phyloP scores from a whole-genome alignment of 768 basidiomycete genomes.

The Phanerodontia chrysosporium region DNA sequence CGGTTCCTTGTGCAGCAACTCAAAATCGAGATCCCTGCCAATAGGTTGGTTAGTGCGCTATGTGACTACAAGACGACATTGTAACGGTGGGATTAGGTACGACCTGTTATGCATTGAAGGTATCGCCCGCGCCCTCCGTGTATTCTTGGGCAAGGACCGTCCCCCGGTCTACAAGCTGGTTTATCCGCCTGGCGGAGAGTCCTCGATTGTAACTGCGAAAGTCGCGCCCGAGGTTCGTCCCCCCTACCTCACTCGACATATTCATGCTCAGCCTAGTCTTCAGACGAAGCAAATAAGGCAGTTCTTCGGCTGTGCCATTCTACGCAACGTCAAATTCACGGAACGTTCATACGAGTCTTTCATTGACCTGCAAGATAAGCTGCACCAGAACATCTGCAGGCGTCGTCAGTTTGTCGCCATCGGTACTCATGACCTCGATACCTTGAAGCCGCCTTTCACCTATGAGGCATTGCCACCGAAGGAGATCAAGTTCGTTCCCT shows the following conservation, averaged over 20 bases:
- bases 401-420: slow-evolving; percentile 90
- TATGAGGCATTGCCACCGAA: slow-evolving; percentile 80
- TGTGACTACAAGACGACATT: slow-evolving; percentile 3
- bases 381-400: slow-evolving; percentile 94
- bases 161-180: slow-evolving; percentile 71
- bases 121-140: slow-evolving; percentile 78
- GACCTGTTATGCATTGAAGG: slow-evolving; percentile 98
- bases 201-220: slow-evolving; percentile 59
- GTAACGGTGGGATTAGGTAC: slow-evolving; percentile 53
- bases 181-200: slow-evolving; percentile 67
- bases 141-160: slow-evolving; percentile 70
- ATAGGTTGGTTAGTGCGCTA: slow-evolving; percentile 49
- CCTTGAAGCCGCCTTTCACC: slow-evolving; percentile 80
- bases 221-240: slow-evolving; percentile 67
- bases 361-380: slow-evolving; percentile 98
- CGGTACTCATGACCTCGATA: slow-evolving; percentile 96
- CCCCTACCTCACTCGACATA: not conserved
- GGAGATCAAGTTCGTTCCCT: slow-evolving; percentile 87
- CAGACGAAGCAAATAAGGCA: slow-evolving; percentile 84
- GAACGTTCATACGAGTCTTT: slow-evolving; percentile 89
- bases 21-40: slow-evolving; percentile 99
- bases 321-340: slow-evolving; percentile 89
- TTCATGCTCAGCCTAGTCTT: not conserved
- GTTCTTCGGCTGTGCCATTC: slow-evolving; percentile 84
- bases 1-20: slow-evolving; percentile 59